Conservation (phyloP, 208 protist species). For the Tritrichomonas foetus region DNA sequence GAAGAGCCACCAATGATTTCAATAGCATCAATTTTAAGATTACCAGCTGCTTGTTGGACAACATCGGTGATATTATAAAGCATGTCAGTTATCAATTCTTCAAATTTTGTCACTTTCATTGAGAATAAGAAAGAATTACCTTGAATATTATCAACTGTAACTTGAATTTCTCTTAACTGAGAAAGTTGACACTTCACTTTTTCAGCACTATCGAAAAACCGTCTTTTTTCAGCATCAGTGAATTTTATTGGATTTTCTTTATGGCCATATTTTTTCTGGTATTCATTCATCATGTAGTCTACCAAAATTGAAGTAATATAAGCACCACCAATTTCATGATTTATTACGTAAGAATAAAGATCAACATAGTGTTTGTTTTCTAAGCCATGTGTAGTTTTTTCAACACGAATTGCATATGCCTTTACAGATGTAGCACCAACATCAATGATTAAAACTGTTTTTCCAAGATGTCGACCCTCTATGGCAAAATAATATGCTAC, state of each 20-base stretch:
- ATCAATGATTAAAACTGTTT: background rate
- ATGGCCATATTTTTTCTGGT: too few relatives aligned
- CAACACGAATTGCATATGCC: background rate
- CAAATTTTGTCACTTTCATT: background rate
- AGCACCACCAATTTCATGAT: background rate
- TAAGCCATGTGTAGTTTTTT: background rate
- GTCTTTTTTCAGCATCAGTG: background rate
- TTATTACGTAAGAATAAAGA: background rate
- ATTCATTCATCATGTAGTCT: background rate
- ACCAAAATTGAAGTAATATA: background rate
- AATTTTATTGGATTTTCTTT: too few relatives aligned
- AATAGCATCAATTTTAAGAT: background rate
- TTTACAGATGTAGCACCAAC: background rate
- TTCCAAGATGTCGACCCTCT: background rate
- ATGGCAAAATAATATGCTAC: background rate
- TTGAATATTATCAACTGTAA: background rate
- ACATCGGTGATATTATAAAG: background rate
- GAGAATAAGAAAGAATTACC: background rate
- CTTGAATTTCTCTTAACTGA: background rate
- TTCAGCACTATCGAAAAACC: background rate
- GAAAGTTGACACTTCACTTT: background rate
- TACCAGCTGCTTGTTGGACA: background rate
- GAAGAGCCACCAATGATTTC: background rate
- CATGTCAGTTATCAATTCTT: background rate
- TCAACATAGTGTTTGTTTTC: background rate